These are phyloP conservation scores for Xylaria sp. DNA, from an alignment of 2,329 filamentous ascomycete genomes.

Conservation along the genomic window DNA sequence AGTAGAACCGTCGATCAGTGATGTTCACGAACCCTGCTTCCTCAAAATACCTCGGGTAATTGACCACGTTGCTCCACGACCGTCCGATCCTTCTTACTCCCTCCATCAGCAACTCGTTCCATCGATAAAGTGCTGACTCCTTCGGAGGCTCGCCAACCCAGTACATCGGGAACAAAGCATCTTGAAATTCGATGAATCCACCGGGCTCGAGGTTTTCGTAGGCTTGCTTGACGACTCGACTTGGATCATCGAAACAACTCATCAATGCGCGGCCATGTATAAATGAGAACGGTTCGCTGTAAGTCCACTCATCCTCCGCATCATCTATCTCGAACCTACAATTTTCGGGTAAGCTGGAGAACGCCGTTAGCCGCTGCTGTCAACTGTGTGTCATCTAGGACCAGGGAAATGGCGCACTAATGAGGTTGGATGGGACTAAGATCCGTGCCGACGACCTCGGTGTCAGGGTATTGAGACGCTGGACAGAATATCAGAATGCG, in stretches of 20 bases:
- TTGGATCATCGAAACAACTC: slow-evolving; percentile 62
- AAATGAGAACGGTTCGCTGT: slow-evolving; percentile 62
- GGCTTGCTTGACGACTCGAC: slow-evolving; percentile 57
- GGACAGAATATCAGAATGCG: slow-evolving; percentile 11
- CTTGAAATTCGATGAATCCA: slow-evolving; percentile 54
- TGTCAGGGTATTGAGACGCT: slow-evolving; percentile 55
- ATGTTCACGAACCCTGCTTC: slow-evolving; percentile 50
- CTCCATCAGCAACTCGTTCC: slow-evolving; percentile 50
- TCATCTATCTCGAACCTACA: slow-evolving; percentile 66
- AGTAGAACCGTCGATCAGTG: slow-evolving; percentile 47
- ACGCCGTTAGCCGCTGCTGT: slow-evolving; percentile 8
- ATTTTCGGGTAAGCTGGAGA: slow-evolving; percentile 61
- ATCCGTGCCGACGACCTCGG: slow-evolving; percentile 56
- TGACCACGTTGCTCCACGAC: slow-evolving; percentile 47
- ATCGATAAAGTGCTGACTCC: slow-evolving; percentile 48
- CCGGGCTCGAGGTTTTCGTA: slow-evolving; percentile 56
- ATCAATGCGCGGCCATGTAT: slow-evolving; percentile 64
- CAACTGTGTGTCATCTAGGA: background rate
- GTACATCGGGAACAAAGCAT: slow-evolving; percentile 48
- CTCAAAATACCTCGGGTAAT: slow-evolving; percentile 47
- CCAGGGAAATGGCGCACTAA: slow-evolving; percentile 42
- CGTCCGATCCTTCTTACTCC: slow-evolving; percentile 45
- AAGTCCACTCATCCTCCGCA: slow-evolving; percentile 63
- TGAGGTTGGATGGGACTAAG: slow-evolving; percentile 60
- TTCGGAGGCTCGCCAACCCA: slow-evolving; percentile 50